These are phyloP conservation scores for Penicillium psychrofluorescens DNA, from an alignment of 495 filamentous ascomycete genomes.

Conservation along the genomic window DNA sequence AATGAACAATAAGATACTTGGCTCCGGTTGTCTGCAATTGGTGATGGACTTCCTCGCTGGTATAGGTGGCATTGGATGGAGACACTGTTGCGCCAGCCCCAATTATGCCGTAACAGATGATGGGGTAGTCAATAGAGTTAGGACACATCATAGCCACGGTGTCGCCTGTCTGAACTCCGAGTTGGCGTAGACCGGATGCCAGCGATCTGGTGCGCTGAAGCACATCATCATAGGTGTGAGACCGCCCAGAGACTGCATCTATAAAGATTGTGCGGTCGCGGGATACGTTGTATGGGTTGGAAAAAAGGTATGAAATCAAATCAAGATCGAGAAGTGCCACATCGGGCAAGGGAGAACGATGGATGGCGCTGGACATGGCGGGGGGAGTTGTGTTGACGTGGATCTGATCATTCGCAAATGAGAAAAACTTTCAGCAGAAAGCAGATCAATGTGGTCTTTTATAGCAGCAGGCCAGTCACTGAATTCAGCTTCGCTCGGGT, in stretches of 20 bases:
- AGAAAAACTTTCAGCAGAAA: no score
- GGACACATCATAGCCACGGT: slow-evolving; percentile 57
- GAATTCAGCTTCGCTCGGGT: no score
- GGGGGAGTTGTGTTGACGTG: no score
- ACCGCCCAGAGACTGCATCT: slow-evolving; percentile 57
- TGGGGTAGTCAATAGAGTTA: slow-evolving; percentile 60
- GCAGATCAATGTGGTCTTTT: no score
- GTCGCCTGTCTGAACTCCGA: slow-evolving; percentile 67
- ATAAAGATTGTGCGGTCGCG: slow-evolving; percentile 18
- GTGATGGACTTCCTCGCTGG: slow-evolving; percentile 70
- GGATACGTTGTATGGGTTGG: slow-evolving; percentile 11
- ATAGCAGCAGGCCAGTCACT: no score
- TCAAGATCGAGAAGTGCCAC: slow-evolving; percentile 30
- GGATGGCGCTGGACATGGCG: slow-evolving; percentile 13
- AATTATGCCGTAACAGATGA: slow-evolving; percentile 59
- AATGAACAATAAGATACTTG: slow-evolving; percentile 63
- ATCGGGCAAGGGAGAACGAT: no score
- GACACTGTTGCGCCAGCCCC: slow-evolving; percentile 72
- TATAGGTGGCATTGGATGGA: slow-evolving; percentile 78
- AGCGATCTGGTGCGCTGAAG: slow-evolving; percentile 56
- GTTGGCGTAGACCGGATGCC: slow-evolving; percentile 63
- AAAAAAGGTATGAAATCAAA: slow-evolving; percentile 67
- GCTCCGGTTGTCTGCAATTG: slow-evolving; percentile 72
- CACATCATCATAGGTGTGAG: slow-evolving; percentile 61
- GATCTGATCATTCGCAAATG: no score